Conservation (phyloP, 2,329 filamentous ascomycete genomes). For the Aspergillus candidus region DNA sequence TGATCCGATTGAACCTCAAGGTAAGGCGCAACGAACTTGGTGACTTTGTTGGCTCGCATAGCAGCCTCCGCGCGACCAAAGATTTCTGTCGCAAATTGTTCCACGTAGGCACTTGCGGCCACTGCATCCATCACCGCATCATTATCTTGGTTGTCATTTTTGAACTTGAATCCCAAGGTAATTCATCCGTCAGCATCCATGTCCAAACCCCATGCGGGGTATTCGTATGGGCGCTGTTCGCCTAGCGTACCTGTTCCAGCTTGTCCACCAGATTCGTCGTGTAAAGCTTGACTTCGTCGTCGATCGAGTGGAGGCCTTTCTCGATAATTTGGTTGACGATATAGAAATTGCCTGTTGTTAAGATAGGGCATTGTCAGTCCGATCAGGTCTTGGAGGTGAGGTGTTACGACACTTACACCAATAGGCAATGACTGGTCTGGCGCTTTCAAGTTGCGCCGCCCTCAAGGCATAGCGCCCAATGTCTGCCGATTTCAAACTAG, state of each 20-base stretch:
- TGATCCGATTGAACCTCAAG: conserved; percentile 6
- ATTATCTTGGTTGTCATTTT: conserved; percentile 66
- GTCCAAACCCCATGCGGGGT: neutral
- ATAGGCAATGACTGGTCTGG: conserved; percentile 85
- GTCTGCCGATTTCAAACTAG: conserved; percentile 70
- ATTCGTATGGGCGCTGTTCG: neutral
- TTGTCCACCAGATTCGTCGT: conserved; percentile 85
- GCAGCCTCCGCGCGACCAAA: conserved; percentile 79
- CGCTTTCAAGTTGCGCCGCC: conserved; percentile 74
- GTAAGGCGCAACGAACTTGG: conserved; percentile 48
- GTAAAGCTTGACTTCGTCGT: conserved; percentile 72
- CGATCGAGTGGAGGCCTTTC: conserved; percentile 68
- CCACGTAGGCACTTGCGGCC: conserved; percentile 83
- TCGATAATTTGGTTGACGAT: conserved; percentile 86
- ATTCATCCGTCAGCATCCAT: conserved; percentile 1
- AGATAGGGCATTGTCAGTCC: conserved; percentile 12
- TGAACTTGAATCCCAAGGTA: conserved; percentile 48
- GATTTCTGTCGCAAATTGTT: conserved; percentile 86
- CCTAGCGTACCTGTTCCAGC: conserved; percentile 62
- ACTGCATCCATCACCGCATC: conserved; percentile 80
- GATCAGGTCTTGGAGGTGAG: neutral
- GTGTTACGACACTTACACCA: conserved; percentile 64
- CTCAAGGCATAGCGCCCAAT: conserved; percentile 77
- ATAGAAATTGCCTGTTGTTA: conserved; percentile 69
- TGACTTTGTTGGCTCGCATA: conserved; percentile 75